Conservation (phyloP, 202 grass and related monocot genomes). For the Panicum virgatum region DNA sequence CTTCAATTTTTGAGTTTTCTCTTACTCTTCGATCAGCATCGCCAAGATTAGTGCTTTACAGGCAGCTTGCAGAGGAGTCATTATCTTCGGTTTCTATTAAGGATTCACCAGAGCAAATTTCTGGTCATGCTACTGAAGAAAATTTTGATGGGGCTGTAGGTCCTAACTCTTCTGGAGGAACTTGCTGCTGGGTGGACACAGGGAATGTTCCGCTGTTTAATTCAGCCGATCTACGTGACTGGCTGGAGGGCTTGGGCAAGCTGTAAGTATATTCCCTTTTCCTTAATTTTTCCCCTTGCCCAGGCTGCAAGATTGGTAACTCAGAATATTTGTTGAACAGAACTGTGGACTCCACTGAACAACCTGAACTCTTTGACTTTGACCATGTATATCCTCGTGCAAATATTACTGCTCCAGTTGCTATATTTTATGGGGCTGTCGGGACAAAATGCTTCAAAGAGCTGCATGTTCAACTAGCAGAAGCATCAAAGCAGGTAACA, state of each 20-base stretch:
- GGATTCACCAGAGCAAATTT: conserved; percentile 42
- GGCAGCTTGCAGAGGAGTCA: conserved; percentile 84
- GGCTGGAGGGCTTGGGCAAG: conserved; percentile 62
- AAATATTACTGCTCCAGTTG: conserved; percentile 60
- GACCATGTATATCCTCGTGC: conserved; percentile 78
- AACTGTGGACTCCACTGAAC: conserved; percentile 45
- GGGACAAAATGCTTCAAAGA: conserved; percentile 97
- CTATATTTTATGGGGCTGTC: conserved; percentile 89
- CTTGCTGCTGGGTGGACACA: conserved; percentile 94
- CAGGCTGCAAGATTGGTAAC: conserved; percentile 27
- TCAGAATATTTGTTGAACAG: conserved; percentile 57
- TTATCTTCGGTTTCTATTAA: conserved; percentile 61
- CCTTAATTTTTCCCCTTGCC: conserved; percentile 16
- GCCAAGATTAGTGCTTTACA: conserved; percentile 83
- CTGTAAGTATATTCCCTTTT: conserved; percentile 48
- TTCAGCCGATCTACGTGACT: conserved; percentile 60
- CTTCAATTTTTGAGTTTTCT: conserved; percentile 90
- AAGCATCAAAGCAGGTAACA: conserved; percentile 88
- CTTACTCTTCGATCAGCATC: conserved; percentile 92
- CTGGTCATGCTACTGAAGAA: conserved; percentile 47
- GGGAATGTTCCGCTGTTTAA: conserved; percentile 67
- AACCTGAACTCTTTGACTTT: conserved; percentile 92
- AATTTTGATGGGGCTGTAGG: conserved; percentile 24
- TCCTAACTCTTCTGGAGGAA: conserved; percentile 47
- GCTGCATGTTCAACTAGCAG: conserved; percentile 69